These are phyloP conservation scores for Trametes hirsuta DNA, from an alignment of 1,284 basidiomycete species.

Conservation along the genomic window DNA sequence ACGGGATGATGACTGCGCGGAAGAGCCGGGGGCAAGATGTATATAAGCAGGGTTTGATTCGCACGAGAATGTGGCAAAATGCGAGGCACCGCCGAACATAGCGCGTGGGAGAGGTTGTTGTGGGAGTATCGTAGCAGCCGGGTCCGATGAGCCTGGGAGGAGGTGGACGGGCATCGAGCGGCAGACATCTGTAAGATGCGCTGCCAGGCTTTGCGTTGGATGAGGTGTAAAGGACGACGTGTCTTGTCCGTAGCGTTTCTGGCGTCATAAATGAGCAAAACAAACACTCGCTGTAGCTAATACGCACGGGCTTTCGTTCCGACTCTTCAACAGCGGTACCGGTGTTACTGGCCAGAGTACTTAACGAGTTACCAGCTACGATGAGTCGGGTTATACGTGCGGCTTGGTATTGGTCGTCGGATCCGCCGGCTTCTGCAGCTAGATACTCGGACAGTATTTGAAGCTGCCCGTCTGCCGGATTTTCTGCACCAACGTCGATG, in stretches of 20 bases:
- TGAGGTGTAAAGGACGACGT: conserved; percentile 69
- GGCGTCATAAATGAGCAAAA: conserved; percentile 4
- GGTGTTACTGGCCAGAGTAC: conserved; percentile 42
- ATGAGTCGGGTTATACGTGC: conserved; percentile 81
- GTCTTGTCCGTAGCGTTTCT: conserved; percentile 67
- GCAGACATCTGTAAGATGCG: conserved; percentile 74
- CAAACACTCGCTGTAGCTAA: not conserved
- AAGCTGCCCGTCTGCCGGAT: conserved; percentile 71
- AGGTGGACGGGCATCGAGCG: conserved; percentile 79
- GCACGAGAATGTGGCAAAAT: conserved; percentile 69
- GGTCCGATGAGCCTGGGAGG: conserved; percentile 86
- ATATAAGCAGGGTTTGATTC: conserved; percentile 94
- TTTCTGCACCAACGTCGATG: conserved; percentile 64
- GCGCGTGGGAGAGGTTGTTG: conserved; percentile 93
- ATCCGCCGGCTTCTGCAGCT: conserved; percentile 79
- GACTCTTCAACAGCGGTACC: conserved; percentile 43
- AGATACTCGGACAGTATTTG: conserved; percentile 90
- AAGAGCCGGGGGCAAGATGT: conserved; percentile 46
- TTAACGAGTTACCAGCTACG: conserved; percentile 86
- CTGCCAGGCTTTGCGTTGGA: conserved; percentile 73
- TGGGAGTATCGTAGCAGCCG: conserved; percentile 86
- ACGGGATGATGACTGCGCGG: conserved; percentile 18
- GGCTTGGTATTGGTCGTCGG: conserved; percentile 65
- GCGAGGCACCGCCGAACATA: conserved; percentile 81
- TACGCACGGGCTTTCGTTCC: conserved; percentile 61